Conservation (phyloP, 495 filamentous ascomycete genomes). For the Penicillium subrubescens region DNA sequence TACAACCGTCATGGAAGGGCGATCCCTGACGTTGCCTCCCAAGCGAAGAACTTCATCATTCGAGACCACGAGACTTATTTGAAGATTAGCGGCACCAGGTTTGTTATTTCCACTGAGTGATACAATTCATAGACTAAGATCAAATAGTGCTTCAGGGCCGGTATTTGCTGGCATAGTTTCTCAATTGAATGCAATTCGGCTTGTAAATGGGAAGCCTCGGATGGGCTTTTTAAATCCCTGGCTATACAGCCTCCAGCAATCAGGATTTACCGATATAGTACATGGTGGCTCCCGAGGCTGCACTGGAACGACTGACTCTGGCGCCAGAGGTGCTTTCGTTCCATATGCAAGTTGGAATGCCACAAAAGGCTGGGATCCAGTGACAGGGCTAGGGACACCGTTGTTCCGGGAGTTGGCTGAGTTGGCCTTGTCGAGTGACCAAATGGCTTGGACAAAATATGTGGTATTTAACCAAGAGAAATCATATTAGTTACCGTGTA, state of each 20-base stretch:
- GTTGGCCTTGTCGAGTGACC: constrained; percentile 12
- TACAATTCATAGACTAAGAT: not conserved
- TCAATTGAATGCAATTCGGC: constrained; percentile 59
- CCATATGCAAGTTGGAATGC: constrained; percentile 55
- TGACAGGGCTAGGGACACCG: constrained; percentile 37
- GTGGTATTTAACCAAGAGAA: not conserved
- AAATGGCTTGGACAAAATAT: constrained; percentile 3
- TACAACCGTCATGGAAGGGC: constrained; percentile 67
- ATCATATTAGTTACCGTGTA: not conserved
- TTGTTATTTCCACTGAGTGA: constrained; percentile 5
- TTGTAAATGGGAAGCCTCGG: constrained; percentile 46
- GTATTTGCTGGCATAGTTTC: constrained; percentile 57
- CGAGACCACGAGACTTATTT: constrained; percentile 39
- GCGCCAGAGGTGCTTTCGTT: constrained; percentile 26
- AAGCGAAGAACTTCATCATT: constrained; percentile 44
- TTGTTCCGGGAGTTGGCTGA: constrained; percentile 21
- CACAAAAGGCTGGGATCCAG: constrained; percentile 39
- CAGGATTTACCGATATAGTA: constrained; percentile 60
- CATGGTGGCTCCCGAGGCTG: constrained; percentile 58
- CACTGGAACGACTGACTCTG: constrained; percentile 27
- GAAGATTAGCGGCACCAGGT: constrained; percentile 48
- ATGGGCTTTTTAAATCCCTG: constrained; percentile 68
- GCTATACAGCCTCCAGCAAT: constrained; percentile 53
- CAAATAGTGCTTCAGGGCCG: constrained; percentile 49
- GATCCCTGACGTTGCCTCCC: constrained; percentile 71